Conservation (phyloP, 768 basidiomycete species). For the Gymnopilus dilepis region DNA sequence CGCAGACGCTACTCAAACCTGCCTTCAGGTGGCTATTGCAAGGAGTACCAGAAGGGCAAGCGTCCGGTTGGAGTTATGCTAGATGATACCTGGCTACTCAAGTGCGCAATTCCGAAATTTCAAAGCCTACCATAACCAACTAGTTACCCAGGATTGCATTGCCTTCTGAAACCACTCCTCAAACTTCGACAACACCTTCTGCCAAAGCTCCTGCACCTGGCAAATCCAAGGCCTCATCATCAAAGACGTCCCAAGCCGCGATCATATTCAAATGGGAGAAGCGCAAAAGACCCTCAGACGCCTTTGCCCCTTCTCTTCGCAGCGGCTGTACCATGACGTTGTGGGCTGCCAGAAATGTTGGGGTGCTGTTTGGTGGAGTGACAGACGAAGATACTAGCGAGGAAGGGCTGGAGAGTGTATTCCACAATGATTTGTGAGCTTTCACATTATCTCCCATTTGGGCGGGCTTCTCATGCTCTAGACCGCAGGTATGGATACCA, state of each 20-base stretch:
- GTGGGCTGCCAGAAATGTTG: conserved; percentile 71
- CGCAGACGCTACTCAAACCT: not conserved
- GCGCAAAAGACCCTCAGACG: conserved; percentile 71
- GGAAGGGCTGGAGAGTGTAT: conserved; percentile 82
- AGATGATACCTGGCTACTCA: conserved; percentile 89
- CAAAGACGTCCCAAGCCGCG: conserved; percentile 28
- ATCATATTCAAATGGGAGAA: conserved; percentile 83
- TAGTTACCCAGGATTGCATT: conserved; percentile 25
- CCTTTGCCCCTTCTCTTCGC: conserved; percentile 71
- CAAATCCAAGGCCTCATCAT: conserved; percentile 39
- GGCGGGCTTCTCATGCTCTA: not conserved
- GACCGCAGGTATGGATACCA: conserved; percentile 75
- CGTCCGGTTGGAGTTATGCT: conserved; percentile 85
- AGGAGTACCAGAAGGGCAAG: conserved; percentile 87
- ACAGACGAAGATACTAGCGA: conserved; percentile 87
- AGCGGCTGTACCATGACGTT: conserved; percentile 89
- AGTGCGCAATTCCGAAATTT: conserved; percentile 52
- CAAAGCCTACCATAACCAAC: too few relatives aligned
- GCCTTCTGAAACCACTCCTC: conserved; percentile 23
- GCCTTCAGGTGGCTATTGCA: conserved; percentile 81
- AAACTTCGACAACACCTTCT: conserved; percentile 19
- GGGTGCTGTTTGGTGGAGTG: conserved; percentile 87
- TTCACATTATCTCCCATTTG: not conserved
- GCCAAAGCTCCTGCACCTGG: conserved; percentile 17
- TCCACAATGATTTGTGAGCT: conserved; percentile 85